Percentiles rank a stretch among this genome's conserved stretches.
phyloP scores from a whole-genome alignment of 805 yeast genomes.

The Candida morakotiae region DNA sequence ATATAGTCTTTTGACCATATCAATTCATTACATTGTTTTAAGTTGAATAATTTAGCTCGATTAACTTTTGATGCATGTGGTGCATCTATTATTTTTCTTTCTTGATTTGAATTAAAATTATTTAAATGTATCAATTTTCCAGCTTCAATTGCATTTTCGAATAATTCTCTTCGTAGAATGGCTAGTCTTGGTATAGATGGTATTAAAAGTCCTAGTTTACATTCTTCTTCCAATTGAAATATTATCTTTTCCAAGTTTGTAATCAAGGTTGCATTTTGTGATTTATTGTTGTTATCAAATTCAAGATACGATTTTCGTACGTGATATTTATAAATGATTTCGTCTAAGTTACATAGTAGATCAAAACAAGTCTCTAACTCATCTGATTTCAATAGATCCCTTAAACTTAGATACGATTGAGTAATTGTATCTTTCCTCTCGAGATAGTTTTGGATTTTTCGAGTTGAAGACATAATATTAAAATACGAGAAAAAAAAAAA shows the following conservation, averaged over 20 bases:
- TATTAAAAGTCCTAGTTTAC: constrained; percentile 8
- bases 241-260: constrained; percentile 14
- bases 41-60: neutral
- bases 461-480: constrained; percentile 3
- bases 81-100: neutral
- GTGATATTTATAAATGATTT: constrained; percentile 20
- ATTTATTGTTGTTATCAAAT: constrained; percentile 12
- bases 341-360: constrained; percentile 22
- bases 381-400: constrained; percentile 7
- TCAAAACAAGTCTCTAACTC: constrained; percentile 13
- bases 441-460: constrained; percentile 17
- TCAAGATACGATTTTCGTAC: constrained; percentile 23
- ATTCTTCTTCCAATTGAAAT: constrained; percentile 16
- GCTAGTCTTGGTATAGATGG: constrained; percentile 18
- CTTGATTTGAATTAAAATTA: neutral
- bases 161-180: constrained; percentile 23
- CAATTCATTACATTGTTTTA: neutral
- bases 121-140: constrained; percentile 12
- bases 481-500: too few species aligned
- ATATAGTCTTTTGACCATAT: neutral
- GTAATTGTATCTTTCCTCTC: constrained; percentile 11
- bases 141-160: constrained; percentile 29
- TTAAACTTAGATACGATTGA: constrained; percentile 12
- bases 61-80: neutral
- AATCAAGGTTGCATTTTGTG: constrained; percentile 5